Evolutionary conservation across 2,329 filamentous ascomycete species (phyloP), one percentile per base, ranked within the genome.

Genomic region (Hypoxylon sp.): DNA sequence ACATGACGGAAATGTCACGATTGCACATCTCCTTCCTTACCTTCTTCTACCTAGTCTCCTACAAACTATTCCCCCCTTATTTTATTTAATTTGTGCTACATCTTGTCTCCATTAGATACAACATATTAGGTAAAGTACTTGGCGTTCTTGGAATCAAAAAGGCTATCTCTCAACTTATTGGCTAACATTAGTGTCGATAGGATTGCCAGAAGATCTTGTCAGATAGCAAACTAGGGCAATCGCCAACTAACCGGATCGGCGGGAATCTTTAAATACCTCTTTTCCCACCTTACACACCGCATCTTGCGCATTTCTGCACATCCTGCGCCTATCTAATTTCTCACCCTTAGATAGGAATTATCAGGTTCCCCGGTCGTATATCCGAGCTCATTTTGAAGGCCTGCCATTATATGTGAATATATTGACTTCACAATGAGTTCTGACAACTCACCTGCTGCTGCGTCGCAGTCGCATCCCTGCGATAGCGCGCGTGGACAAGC

Each of bases 401-500:
- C 48, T 58, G 10, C 53, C 9, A 29, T 51, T 54, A n/a, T 61
- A 48, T 22, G n/a, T 50, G 52, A 53, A 44, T 42, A 63, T 61
- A 71, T 44, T 53, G 14, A 31, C 54, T 48, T 22, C n/a, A 53
- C 35, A 42, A 85, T 85, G 84, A 79, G 79, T 62, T 79, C 81
- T 46, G 81, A 84, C 70, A 77, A 75, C 35, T 80, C 77, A 47
- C 79, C 80, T 71, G 80, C 78, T 66, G 80, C 83, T 64, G 82
- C 81, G 11, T 80, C 82, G 71, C 82, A 84, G 63, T 81, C 83
- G 31, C 81, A 83, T 65, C 78, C 82, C n/a, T 83, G 84, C 67
- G 78, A 80, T 31, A 75, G 84, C 17, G 68, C 71, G 24, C 80
- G 81, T 55, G 74, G 70, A 31, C 73, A 77, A 42, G 19, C 60